A percentile compares a stretch with the other conserved stretches of the same genome.
Conservation (phyloP, 2,329 filamentous ascomycete species). For the Sodiomyces alkalinus region DNA sequence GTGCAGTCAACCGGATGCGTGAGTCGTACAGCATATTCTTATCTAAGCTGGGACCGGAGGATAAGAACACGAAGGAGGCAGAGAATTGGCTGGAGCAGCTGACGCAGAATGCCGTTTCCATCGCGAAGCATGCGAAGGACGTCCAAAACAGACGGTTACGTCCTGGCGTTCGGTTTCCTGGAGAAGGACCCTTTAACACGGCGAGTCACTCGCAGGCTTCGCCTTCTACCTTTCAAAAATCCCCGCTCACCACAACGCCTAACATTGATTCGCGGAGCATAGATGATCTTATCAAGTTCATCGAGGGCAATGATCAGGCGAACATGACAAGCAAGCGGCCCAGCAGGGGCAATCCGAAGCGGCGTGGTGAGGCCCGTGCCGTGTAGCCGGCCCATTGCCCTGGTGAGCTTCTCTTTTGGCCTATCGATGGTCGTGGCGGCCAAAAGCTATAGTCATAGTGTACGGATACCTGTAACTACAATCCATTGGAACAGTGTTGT, state of each 20-base stretch:
- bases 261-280: conserved; percentile 66
- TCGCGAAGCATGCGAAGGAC: conserved; percentile 88
- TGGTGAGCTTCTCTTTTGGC: too few relatives aligned
- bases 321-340: conserved; percentile 38
- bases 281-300: conserved; percentile 86
- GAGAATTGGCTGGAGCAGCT: conserved; percentile 94
- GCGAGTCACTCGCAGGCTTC: conserved; percentile 13
- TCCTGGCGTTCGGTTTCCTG: conserved; percentile 52
- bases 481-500: too few relatives aligned
- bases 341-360: conserved; percentile 39
- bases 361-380: conserved; percentile 20
- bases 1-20: conserved; percentile 82
- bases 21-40: conserved; percentile 96
- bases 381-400: too few relatives aligned
- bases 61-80: conserved; percentile 96
- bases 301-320: conserved; percentile 56
- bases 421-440: too few relatives aligned
- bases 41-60: conserved; percentile 67
- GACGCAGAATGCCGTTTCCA: conserved; percentile 85
- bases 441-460: too few relatives aligned
- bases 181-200: conserved; percentile 44
- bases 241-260: conserved; percentile 11
- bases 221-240: conserved; percentile 1
- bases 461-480: too few relatives aligned
- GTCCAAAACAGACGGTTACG: conserved; percentile 60